phyloP scores from a whole-genome alignment of 306 rosid species.

The Bauhinia variegata region DNA sequence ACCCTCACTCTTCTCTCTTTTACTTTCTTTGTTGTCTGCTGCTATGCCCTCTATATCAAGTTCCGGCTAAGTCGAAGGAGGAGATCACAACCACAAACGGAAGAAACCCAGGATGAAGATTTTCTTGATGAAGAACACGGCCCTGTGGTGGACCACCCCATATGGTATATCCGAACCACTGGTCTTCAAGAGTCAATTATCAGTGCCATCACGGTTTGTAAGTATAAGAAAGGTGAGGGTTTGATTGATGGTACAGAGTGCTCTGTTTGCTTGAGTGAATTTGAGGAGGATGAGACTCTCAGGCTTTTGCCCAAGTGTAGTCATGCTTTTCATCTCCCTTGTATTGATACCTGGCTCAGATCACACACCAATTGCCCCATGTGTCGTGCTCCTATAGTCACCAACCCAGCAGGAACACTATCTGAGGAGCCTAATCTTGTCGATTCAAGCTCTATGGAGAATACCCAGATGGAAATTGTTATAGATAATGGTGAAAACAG shows the following conservation, averaged over 20 bases:
- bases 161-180: slow-evolving; percentile 83
- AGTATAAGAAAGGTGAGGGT: slow-evolving; percentile 70
- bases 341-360: slow-evolving; percentile 92
- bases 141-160: slow-evolving; percentile 65
- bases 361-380: slow-evolving; percentile 86
- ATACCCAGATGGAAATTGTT: slow-evolving; percentile 26
- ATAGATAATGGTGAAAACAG: slow-evolving; percentile 17
- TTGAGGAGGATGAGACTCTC: slow-evolving; percentile 66
- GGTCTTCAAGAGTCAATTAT: slow-evolving; percentile 71
- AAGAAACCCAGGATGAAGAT: slow-evolving; percentile 34
- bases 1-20: slow-evolving; percentile 32
- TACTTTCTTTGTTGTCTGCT: slow-evolving; percentile 45
- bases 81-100: slow-evolving; percentile 10
- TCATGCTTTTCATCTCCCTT: slow-evolving; percentile 84
- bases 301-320: slow-evolving; percentile 82
- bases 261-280: slow-evolving; percentile 80
- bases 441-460: slow-evolving; percentile 34
- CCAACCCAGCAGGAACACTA: slow-evolving; percentile 10
- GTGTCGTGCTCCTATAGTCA: slow-evolving; percentile 78
- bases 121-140: slow-evolving; percentile 64
- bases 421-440: slow-evolving; percentile 30
- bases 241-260: slow-evolving; percentile 83
- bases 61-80: slow-evolving; percentile 18
- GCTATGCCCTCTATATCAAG: slow-evolving; percentile 41
- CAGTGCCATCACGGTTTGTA: slow-evolving; percentile 58